Conservation (phyloP, 129 eudicot species). For the Tanacetum coccineum region DNA sequence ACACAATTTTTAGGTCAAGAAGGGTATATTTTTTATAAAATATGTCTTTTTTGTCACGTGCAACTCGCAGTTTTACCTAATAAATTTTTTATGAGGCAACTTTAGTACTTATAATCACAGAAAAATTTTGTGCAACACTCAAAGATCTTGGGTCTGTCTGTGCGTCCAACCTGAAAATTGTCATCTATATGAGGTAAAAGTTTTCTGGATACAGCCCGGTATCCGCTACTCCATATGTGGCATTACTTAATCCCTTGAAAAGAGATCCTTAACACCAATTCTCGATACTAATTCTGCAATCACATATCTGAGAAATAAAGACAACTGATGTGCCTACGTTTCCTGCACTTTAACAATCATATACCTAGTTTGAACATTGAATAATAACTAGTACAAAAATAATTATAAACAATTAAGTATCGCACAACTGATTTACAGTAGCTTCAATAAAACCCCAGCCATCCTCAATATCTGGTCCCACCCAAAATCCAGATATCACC, state of each 20-base stretch:
- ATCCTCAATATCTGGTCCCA: conserved; percentile 83
- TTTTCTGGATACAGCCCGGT: too few relatives aligned
- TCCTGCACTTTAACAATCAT: conserved; percentile 7
- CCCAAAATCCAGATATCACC: conserved; percentile 67
- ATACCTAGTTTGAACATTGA: conserved; percentile 5
- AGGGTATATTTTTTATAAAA: too few relatives aligned
- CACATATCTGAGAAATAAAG: neutral
- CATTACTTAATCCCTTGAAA: neutral
- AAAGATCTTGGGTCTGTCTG: too few relatives aligned
- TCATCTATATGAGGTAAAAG: too few relatives aligned
- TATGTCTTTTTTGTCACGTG: too few relatives aligned
- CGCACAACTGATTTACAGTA: conserved; percentile 25
- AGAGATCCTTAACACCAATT: neutral
- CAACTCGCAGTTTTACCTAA: too few relatives aligned
- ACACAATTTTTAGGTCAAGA: too few relatives aligned
- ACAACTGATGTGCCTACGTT: neutral
- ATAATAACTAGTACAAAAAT: neutral
- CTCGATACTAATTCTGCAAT: neutral
- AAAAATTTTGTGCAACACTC: too few relatives aligned
- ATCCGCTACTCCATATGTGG: too few relatives aligned
- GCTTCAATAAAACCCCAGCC: conserved; percentile 91
- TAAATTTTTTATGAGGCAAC: too few relatives aligned
- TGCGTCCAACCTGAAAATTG: too few relatives aligned
- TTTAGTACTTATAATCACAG: too few relatives aligned
- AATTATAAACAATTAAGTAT: conserved; percentile 17